Conservation (phyloP, 805 yeast species). For the Kluyveromyces aestuarii region DNA sequence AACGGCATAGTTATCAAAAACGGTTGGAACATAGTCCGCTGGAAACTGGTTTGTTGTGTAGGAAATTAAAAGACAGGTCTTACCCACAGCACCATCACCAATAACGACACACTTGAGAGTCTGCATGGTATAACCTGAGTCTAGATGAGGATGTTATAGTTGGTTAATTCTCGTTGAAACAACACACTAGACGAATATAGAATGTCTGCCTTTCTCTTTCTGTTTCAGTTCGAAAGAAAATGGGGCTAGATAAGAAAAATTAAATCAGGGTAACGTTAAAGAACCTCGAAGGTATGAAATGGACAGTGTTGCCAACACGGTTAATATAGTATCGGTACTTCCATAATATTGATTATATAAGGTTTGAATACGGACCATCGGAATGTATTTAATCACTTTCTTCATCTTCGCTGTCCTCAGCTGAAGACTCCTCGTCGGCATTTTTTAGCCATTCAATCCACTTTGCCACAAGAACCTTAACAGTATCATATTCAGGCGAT, state of each 20-base stretch:
- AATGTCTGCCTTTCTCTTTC: neutral
- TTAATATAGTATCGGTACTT: neutral
- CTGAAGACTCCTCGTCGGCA: constrained; percentile 57
- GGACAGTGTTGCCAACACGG: too few species aligned
- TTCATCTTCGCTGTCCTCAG: constrained; percentile 40
- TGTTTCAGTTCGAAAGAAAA: constrained; percentile 3
- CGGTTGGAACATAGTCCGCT: constrained; percentile 98
- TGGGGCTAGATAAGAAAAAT: constrained; percentile 1
- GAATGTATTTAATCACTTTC: neutral
- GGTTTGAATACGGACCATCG: neutral
- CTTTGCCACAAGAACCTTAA: constrained; percentile 50
- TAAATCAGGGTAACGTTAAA: neutral
- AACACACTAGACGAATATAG: neutral
- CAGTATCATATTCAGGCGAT: constrained; percentile 37
- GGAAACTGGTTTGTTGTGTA: constrained; percentile 97
- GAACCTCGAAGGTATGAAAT: neutral
- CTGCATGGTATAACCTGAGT: constrained; percentile 28
- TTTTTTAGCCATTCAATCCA: constrained; percentile 84
- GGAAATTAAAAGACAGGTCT: constrained; percentile 90
- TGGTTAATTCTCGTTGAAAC: neutral
- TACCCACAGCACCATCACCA: constrained; percentile 99
- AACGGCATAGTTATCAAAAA: constrained; percentile 89
- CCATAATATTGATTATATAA: neutral
- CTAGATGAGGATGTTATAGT: neutral
- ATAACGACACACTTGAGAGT: constrained; percentile 91